Conservation (phyloP, 202 grass and related monocot species). For the Brachypodium distachyon region DNA sequence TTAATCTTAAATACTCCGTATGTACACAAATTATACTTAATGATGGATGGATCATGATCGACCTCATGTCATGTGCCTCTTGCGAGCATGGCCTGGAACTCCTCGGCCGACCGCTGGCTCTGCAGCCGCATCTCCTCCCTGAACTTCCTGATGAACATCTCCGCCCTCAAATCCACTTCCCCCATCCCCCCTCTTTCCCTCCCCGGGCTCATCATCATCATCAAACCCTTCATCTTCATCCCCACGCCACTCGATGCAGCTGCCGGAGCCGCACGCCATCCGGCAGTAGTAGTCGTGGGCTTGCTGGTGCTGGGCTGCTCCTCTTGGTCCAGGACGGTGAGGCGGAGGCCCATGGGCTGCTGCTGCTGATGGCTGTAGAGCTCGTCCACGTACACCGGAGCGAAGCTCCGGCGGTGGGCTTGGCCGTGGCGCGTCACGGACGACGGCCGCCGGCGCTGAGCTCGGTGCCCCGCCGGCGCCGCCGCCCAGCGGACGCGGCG, state of each 20-base stretch:
- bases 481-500: neutral
- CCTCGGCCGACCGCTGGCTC: conserved; percentile 53
- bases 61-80: conserved; percentile 51
- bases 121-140: conserved; percentile 87
- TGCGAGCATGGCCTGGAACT: conserved; percentile 68
- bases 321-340: neutral
- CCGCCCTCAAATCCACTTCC: conserved; percentile 69
- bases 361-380: conserved; percentile 51
- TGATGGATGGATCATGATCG: no score
- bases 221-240: conserved; percentile 8
- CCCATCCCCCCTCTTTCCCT: conserved; percentile 28
- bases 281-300: neutral
- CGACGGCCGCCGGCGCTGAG: no score
- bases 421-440: neutral
- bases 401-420: conserved; percentile 1
- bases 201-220: conserved; percentile 5
- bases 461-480: no score
- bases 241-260: no score
- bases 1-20: neutral
- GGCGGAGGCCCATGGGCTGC: conserved; percentile 5
- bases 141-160: conserved; percentile 83
- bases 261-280: no score
- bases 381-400: conserved; percentile 60
- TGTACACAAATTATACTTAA: neutral
- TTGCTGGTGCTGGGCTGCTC: neutral